These are phyloP conservation scores for Tubosaeta sp. DNA, from an alignment of 768 basidiomycete species.

Conservation along the genomic window DNA sequence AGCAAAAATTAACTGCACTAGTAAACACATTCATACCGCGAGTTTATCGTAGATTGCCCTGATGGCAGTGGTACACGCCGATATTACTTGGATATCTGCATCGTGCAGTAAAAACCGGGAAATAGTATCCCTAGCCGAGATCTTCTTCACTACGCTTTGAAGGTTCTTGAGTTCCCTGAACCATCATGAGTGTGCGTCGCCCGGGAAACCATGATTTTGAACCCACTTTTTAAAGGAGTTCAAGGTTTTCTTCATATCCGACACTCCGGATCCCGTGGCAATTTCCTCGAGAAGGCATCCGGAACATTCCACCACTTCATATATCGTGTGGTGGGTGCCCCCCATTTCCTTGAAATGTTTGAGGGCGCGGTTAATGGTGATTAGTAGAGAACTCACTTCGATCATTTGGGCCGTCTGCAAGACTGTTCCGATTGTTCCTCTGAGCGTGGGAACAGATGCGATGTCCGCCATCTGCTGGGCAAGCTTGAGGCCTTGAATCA, in stretches of 20 bases:
- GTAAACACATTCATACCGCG: neutral
- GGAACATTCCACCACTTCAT: conserved; percentile 10
- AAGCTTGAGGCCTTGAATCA: conserved; percentile 6
- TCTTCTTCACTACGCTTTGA: conserved; percentile 4
- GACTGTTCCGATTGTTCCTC: conserved; percentile 6
- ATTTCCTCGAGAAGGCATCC: conserved; percentile 14
- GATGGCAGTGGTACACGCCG: conserved; percentile 9
- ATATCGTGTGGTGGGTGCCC: conserved; percentile 13
- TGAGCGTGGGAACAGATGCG: neutral
- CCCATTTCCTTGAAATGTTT: conserved; percentile 5
- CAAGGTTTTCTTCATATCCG: conserved; percentile 8
- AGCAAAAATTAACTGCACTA: neutral
- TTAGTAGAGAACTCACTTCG: conserved; percentile 1
- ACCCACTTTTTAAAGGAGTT: conserved; percentile 3
- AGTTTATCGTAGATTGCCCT: conserved; percentile 4
- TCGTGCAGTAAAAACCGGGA: conserved; percentile 10
- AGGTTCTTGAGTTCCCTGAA: conserved; percentile 9
- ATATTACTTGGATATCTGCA: conserved; percentile 7
- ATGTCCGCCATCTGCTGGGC: conserved; percentile 8
- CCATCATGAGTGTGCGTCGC: neutral
- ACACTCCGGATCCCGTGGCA: neutral
- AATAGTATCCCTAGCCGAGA: neutral
- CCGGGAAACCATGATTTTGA: neutral
- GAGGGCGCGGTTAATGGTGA: neutral
- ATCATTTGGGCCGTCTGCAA: conserved; percentile 6